A percentile compares a stretch with the other conserved stretches of the same genome.
phyloP scores from a whole-genome alignment of 1,284 basidiomycete genomes.

The Xanthoconium separans region DNA sequence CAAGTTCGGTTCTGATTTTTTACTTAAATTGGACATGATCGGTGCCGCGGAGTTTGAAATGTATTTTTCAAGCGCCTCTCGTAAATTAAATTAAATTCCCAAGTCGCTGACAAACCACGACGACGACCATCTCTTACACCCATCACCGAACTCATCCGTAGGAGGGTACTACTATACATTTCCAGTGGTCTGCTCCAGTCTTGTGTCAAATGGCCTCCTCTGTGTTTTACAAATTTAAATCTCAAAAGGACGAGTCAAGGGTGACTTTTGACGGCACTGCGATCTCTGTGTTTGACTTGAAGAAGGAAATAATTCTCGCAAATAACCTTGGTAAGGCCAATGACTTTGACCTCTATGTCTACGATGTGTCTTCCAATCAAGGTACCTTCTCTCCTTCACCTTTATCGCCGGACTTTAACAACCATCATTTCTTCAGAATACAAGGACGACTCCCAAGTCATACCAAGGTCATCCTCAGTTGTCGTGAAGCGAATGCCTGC shows the following conservation, averaged over 20 bases:
- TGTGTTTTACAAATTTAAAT: conserved; percentile 99
- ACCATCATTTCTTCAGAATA: conserved; percentile 60
- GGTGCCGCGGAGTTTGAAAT: conserved; percentile 9
- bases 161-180: conserved; percentile 24
- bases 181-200: conserved; percentile 11
- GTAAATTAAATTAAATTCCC: conserved; percentile 8
- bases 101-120: conserved; percentile 16
- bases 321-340: conserved; percentile 95
- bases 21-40: conserved; percentile 1
- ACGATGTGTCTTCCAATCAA: conserved; percentile 84
- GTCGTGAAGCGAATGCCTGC: conserved; percentile 90
- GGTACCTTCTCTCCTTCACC: conserved; percentile 49
- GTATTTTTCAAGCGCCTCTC: conserved; percentile 19
- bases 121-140: conserved; percentile 10
- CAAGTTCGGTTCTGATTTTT: conserved; percentile 1
- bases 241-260: conserved; percentile 91
- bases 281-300: conserved; percentile 98
- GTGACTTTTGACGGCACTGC: conserved; percentile 98
- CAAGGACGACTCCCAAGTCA: conserved; percentile 87
- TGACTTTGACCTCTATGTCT: conserved; percentile 93
- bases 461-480: conserved; percentile 93
- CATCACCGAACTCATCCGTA: conserved; percentile 8
- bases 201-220: conserved; percentile 75
- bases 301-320: conserved; percentile 95
- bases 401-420: background rate